Percentiles rank a stretch among this genome's conserved stretches.
Evolutionary conservation across 192 early-diverging fungal genomes (phyloP).

Genomic region (Backusella australiensis): DNA sequence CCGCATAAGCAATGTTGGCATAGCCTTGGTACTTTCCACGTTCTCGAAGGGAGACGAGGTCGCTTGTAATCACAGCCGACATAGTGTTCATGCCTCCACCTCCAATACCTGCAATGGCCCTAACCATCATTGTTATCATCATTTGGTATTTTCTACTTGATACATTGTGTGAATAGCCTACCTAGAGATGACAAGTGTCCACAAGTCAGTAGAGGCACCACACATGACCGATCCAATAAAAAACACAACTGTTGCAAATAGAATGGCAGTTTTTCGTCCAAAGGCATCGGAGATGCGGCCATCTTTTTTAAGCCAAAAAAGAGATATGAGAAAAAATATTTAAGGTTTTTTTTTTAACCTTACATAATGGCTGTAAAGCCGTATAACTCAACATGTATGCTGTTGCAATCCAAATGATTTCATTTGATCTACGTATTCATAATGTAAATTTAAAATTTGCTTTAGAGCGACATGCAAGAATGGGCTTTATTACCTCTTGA

Average conservation of each 20-base stretch:
- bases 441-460: neutral
- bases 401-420: constrained; percentile 82
- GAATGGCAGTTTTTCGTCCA: constrained; percentile 62
- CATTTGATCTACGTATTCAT: constrained; percentile 29
- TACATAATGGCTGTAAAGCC: constrained; percentile 76
- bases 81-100: constrained; percentile 56
- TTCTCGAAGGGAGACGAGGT: constrained; percentile 68
- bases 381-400: constrained; percentile 73
- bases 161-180: too few species aligned
- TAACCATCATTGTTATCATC: too few species aligned
- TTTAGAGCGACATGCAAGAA: neutral
- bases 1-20: constrained; percentile 29
- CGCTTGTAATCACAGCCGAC: constrained; percentile 70
- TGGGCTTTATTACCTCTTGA: constrained; percentile 24
- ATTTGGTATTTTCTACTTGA: too few species aligned
- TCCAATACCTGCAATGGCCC: constrained; percentile 72
- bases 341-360: constrained; percentile 1
- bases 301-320: constrained; percentile 15
- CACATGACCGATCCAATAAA: constrained; percentile 67
- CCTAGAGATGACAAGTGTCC: constrained; percentile 59
- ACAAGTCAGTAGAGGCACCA: constrained; percentile 47
- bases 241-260: constrained; percentile 61
- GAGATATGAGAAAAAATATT: neutral
- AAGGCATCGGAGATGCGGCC: constrained; percentile 76
- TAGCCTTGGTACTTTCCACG: constrained; percentile 56